These are phyloP conservation scores for Rutstroemia sydowiana DNA, from an alignment of 2,329 filamentous ascomycete species.

Conservation along the genomic window DNA sequence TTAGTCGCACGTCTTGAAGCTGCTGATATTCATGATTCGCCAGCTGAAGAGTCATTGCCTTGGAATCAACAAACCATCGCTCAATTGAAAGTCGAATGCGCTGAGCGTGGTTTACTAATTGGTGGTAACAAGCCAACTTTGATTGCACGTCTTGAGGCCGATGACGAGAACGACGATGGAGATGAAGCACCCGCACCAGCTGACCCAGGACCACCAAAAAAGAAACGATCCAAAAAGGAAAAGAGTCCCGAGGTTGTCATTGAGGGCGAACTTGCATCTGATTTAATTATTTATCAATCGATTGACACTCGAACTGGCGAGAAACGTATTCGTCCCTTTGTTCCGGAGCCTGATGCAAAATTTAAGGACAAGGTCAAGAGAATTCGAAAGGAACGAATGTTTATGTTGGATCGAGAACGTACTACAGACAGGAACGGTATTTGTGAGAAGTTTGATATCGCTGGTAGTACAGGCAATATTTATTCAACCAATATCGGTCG, in stretches of 20 bases:
- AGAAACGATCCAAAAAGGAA: constrained; percentile 6
- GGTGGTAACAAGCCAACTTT: too few species aligned
- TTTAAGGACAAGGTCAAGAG: constrained; percentile 17
- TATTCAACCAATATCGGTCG: constrained; percentile 14
- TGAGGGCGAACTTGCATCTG: constrained; percentile 12
- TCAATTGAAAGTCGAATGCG: too few species aligned
- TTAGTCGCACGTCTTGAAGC: constrained; percentile 56
- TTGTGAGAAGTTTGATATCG: constrained; percentile 15
- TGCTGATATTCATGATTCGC: constrained; percentile 27
- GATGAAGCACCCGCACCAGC: too few species aligned
- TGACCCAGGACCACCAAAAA: constrained; percentile 2
- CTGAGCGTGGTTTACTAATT: too few species aligned
- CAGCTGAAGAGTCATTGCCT: too few species aligned
- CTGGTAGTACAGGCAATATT: constrained; percentile 19
- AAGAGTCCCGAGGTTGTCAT: constrained; percentile 9
- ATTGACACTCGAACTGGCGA: constrained; percentile 9
- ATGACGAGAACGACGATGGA: not conserved
- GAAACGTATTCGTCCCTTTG: constrained; percentile 13
- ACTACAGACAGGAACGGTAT: constrained; percentile 7
- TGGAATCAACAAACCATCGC: too few species aligned
- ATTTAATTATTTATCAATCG: constrained; percentile 5
- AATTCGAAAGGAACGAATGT: constrained; percentile 18
- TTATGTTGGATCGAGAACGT: constrained; percentile 17
- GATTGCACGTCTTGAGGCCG: not conserved
- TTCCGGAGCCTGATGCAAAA: constrained; percentile 12